Base-by-base conservation (phyloP, 352 stramenopile genomes). In the Bremia lactucae region DNA sequence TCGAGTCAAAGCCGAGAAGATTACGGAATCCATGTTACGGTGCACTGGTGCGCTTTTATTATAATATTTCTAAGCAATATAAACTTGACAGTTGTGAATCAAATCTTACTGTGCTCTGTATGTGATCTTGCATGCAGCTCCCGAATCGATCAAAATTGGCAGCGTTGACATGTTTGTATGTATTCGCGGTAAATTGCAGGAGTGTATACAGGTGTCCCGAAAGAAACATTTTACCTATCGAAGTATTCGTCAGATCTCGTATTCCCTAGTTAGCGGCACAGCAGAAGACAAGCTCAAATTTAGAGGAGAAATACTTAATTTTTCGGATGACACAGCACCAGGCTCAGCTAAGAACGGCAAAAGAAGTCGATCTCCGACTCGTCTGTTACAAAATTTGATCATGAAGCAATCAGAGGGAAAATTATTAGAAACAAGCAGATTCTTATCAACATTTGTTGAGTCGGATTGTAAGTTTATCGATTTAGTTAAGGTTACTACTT, bases 21-120 rank as follows among this genome's bases (percentile, higher is more conserved):
- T 92, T 3, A 83, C 77, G 0, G 62, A 84, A 29, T 85, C 68
- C 0, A 75, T 92, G 31, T 41, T 92, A 24, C 69, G 80, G 2
- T 92, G 76, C 37, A 75, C 68, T 42, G 79, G 79, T 91, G 48
- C 14, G 63, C 72, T 7, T 36, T 25, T 8, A 15, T 31, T 23
- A n/a, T 22, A 0, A 26, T 29, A 15, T 36, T 9, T 9, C 28
- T 33, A 5, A 16, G 28, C 3, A 14, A n/a, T 36, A n/a, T 21
- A n/a, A n/a, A n/a, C n/a, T n/a, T n/a, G 9, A 15, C 9, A 29
- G 20, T 25, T 31, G 31, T 25, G 31, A 15, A 35, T 33, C 14
- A 4, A 6, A 43, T 24, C 2, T 56, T 36, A 16, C 15, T 28
- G 0, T 29, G n/a, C n/a, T n/a, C n/a, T 29, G 6, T 36, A 21